These are phyloP conservation scores for Penicillium concentricum DNA, from an alignment of 2,329 filamentous ascomycete genomes.

Conservation along the genomic window DNA sequence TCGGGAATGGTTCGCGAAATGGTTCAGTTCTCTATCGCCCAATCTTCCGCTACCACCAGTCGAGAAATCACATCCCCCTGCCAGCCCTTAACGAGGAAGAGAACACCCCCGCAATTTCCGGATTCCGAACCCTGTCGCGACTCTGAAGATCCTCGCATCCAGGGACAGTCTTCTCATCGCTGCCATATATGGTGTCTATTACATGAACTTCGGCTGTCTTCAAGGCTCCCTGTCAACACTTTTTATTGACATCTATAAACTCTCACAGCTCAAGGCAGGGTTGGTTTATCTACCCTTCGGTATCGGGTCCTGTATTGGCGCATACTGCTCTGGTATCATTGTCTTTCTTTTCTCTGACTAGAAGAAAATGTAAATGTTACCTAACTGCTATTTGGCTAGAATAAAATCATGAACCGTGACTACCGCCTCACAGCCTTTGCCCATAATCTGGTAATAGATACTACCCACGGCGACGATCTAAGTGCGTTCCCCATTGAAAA, in stretches of 20 bases:
- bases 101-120: neutral
- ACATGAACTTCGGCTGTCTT: constrained; percentile 1
- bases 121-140: neutral
- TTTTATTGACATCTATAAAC: neutral
- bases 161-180: constrained; percentile 1
- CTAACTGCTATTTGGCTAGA: neutral
- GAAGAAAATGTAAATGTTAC: neutral
- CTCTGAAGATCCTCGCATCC: neutral
- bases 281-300: neutral
- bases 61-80: neutral
- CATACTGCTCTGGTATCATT: neutral
- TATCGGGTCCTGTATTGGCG: neutral
- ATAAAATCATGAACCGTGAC: neutral
- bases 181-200: constrained; percentile 1
- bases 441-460: neutral
- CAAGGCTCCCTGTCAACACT: neutral
- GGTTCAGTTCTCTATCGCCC: neutral
- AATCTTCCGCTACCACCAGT: neutral
- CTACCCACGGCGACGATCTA: neutral
- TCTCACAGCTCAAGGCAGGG: neutral
- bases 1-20: neutral
- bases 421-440: neutral
- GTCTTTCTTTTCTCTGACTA: neutral
- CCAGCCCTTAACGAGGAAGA: neutral
- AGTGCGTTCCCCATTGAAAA: neutral